phyloP scores from a whole-genome alignment of 306 rosid species.

The Cicer judaicum region DNA sequence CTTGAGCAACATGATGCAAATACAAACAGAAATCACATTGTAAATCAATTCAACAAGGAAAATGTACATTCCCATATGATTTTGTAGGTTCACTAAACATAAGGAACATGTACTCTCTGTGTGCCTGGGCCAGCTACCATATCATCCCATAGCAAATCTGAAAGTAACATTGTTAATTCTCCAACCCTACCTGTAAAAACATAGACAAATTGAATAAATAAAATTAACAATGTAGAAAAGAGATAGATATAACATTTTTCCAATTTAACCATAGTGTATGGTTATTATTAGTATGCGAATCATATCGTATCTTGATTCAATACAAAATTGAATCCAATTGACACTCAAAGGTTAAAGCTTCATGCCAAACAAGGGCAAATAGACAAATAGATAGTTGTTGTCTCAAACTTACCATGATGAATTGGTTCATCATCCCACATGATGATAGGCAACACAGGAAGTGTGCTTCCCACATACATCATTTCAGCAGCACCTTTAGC shows the following conservation, averaged over 20 bases:
- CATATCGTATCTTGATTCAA: too few species aligned
- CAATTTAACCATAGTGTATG: background rate
- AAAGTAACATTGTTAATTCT: constrained; percentile 76
- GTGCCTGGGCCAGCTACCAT: constrained; percentile 76
- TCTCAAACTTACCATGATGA: constrained; percentile 67
- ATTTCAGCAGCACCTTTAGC: constrained; percentile 75
- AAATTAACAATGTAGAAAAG: background rate
- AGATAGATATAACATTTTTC: background rate
- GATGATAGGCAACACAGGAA: constrained; percentile 84
- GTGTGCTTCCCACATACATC: constrained; percentile 95
- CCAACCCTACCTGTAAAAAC: constrained; percentile 72
- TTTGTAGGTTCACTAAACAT: constrained; percentile 39
- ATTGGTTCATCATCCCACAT: constrained; percentile 79
- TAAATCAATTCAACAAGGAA: constrained; percentile 34
- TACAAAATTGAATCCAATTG: too few species aligned
- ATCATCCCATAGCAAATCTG: constrained; percentile 80
- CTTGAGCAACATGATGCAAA: constrained; percentile 26
- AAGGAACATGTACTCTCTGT: constrained; percentile 66
- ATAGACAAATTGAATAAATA: constrained; percentile 2
- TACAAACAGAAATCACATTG: constrained; percentile 24
- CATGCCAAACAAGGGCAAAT: constrained; percentile 18
- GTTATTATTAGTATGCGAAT: too few species aligned
- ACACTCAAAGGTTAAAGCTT: constrained; percentile 6
- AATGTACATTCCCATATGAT: constrained; percentile 49
- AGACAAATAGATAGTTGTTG: background rate